Conservation (phyloP, 2,329 filamentous ascomycete species). For the Passalora sequoiae region DNA sequence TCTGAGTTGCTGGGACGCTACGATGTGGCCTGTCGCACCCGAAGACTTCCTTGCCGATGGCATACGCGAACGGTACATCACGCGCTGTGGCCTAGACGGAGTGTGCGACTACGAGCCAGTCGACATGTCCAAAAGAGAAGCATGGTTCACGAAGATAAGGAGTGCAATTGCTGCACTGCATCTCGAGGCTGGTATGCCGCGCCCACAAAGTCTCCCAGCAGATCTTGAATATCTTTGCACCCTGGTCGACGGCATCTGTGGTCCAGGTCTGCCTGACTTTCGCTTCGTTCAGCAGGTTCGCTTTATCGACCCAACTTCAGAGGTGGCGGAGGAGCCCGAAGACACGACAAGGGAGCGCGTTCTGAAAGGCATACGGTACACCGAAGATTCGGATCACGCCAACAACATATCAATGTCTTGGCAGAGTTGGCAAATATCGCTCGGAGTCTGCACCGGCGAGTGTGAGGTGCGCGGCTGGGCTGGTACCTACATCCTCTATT, state of each 20-base stretch:
- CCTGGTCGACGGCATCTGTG: background rate
- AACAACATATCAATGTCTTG: background rate
- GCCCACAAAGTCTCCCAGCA: background rate
- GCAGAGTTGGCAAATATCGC: background rate
- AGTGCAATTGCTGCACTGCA: background rate
- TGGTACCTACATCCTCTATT: background rate
- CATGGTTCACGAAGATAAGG: background rate
- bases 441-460: background rate
- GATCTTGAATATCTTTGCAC: conserved; percentile 3
- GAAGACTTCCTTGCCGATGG: background rate
- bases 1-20: too few relatives aligned
- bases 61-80: background rate
- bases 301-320: background rate
- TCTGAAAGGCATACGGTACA: background rate
- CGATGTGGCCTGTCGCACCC: background rate
- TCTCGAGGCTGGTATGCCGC: background rate
- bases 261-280: background rate
- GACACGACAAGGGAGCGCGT: background rate
- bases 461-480: background rate
- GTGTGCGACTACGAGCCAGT: background rate
- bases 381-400: background rate
- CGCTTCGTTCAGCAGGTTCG: background rate
- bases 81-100: background rate
- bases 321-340: background rate
- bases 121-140: background rate